Evolutionary conservation across 1,139 yeast genomes (phyloP), one percentile per base, ranked within the genome.

Genomic region (Yamadazyma mexicana): DNA sequence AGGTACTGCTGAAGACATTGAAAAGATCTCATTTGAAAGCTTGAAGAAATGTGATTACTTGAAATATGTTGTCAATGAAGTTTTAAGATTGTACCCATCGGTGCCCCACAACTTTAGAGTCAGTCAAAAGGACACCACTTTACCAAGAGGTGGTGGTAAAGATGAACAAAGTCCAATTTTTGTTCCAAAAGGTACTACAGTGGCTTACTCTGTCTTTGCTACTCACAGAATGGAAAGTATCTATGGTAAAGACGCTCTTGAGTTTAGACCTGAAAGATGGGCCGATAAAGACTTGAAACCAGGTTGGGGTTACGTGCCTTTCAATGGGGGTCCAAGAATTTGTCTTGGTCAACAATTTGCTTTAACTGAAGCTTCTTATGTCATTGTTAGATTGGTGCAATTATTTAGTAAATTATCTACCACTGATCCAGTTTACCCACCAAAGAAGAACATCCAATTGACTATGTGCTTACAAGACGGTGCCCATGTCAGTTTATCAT

Each of bases 271-370:
- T 4, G 77, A 72, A 45, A 63, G 79, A 43, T 74, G 79, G 79
- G 49, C 45, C 17, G 35, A 40, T 22, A 41, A 47, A 30, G 41
- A 40, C 28, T 35, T 35, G 24, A 50, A 49, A 37, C 45, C 50
- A 16, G 54, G 71, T 26, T 76, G 79, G 79, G 73, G 69, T 16
- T 75, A 62, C 50, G 54, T 75, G 23, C 79, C 80, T 11, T 75
- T 75, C 59, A 77, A 76, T 46, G 81, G 81, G 31, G 82, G 82
- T 2, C 81, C 81, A 18, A 62, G 81, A 41, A 75, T 75, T 40
- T 77, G 82, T 51, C 60, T 76, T 36, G 81, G 81, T 14, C 80
- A 75, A 56, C 80, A 75, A 54, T 73, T 73, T 56, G 81, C 79
- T 1, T 66, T 76, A 44, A 74, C 79, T 16, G 82, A 77, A 54